These are phyloP conservation scores for Penicillium decumbens DNA, from an alignment of 2,329 filamentous ascomycete genomes.

Conservation along the genomic window DNA sequence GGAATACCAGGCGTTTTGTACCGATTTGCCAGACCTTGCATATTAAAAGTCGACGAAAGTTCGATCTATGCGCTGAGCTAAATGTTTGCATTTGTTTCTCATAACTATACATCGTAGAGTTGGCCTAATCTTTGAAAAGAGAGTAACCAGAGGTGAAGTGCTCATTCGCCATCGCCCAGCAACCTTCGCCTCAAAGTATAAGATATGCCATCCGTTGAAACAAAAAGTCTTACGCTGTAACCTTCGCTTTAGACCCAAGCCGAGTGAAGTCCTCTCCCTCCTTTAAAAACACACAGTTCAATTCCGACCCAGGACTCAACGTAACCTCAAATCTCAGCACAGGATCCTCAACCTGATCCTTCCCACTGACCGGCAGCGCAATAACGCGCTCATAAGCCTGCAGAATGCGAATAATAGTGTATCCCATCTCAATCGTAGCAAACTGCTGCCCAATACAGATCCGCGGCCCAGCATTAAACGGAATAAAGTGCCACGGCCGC, in stretches of 20 bases:
- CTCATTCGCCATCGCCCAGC: background rate
- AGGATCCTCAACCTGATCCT: slow-evolving; percentile 35
- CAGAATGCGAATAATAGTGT: slow-evolving; percentile 43
- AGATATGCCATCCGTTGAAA: background rate
- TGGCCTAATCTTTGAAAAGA: background rate
- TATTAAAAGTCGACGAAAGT: background rate
- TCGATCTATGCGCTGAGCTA: background rate
- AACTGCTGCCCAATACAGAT: slow-evolving; percentile 59
- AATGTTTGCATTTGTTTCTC: slow-evolving; percentile 1
- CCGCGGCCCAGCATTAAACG: slow-evolving; percentile 51
- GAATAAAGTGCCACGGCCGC: slow-evolving; percentile 52
- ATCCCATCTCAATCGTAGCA: slow-evolving; percentile 56
- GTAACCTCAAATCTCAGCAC: slow-evolving; percentile 38
- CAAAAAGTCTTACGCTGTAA: background rate
- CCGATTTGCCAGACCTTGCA: too few species aligned
- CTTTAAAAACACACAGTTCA: slow-evolving; percentile 40
- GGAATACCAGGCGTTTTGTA: background rate
- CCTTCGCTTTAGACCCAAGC: background rate
- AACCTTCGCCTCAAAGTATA: background rate
- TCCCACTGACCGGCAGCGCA: slow-evolving; percentile 29
- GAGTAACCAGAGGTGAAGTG: background rate
- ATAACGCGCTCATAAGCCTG: slow-evolving; percentile 40
- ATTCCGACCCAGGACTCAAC: slow-evolving; percentile 34
- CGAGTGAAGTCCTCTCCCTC: slow-evolving; percentile 19
- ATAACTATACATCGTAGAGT: background rate